These are phyloP conservation scores for Bigelowiella natans DNA, from an alignment of 78 protist species.

Conservation along the genomic window DNA sequence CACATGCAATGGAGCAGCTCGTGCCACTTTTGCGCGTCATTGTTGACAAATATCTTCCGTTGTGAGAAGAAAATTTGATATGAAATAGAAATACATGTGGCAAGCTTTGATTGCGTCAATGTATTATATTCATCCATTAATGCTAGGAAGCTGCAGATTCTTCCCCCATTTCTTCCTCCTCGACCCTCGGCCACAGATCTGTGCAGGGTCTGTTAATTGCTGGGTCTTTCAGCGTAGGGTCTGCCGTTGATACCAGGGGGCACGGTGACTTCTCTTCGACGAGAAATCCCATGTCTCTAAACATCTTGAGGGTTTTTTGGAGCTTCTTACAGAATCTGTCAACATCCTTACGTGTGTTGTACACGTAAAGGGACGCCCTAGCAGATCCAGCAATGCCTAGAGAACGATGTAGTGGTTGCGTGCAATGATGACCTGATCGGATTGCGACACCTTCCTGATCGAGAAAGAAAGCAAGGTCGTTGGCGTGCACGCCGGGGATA, in stretches of 20 bases:
- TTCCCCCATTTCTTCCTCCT: too few species aligned
- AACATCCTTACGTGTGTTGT: background rate
- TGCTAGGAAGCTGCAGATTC: too few species aligned
- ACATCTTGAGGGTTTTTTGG: background rate
- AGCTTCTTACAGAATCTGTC: background rate
- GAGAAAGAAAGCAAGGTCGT: conserved; percentile 35
- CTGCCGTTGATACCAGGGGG: background rate
- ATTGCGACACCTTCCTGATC: conserved; percentile 32
- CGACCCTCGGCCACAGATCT: background rate
- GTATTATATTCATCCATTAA: too few species aligned
- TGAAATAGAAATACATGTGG: too few species aligned
- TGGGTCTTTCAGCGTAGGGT: background rate
- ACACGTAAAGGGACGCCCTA: conserved; percentile 1
- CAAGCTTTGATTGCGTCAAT: too few species aligned
- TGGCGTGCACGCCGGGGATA: conserved; percentile 18
- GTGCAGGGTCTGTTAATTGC: background rate
- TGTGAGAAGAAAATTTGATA: too few species aligned
- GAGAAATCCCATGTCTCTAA: background rate
- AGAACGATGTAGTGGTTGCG: conserved; percentile 1
- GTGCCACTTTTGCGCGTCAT: too few species aligned
- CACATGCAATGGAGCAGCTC: too few species aligned
- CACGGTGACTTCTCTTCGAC: background rate
- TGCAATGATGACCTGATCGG: conserved; percentile 43
- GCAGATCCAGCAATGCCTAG: conserved; percentile 11
- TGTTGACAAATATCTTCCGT: too few species aligned